These are phyloP conservation scores for Plasmodium inui DNA, from an alignment of 169 alveolate genomes.

Conservation along the genomic window DNA sequence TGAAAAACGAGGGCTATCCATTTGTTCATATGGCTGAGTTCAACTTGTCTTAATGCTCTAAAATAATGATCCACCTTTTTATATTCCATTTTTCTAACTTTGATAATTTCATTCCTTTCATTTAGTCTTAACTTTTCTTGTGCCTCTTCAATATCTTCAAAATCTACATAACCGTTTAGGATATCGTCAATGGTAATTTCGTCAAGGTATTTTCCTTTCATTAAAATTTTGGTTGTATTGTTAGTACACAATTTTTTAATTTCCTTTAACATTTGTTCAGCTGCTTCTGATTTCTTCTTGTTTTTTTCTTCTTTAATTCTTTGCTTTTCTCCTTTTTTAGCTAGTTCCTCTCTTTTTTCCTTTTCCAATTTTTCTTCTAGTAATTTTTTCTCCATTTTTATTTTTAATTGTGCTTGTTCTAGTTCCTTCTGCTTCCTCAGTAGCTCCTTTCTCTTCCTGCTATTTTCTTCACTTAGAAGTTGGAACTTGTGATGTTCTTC, in stretches of 20 bases:
- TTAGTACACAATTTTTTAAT: slow-evolving; percentile 85
- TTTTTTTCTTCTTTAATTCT: slow-evolving; percentile 80
- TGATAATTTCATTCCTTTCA: slow-evolving; percentile 88
- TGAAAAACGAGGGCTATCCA: slow-evolving; percentile 80
- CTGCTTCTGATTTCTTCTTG: slow-evolving; percentile 79
- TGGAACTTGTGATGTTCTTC: slow-evolving; percentile 68
- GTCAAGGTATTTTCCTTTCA: slow-evolving; percentile 90
- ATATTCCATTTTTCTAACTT: slow-evolving; percentile 87
- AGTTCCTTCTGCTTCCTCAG: slow-evolving; percentile 86
- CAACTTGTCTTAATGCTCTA: slow-evolving; percentile 89
- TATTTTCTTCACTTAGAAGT: slow-evolving; percentile 70
- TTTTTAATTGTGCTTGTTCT: slow-evolving; percentile 87
- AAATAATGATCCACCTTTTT: slow-evolving; percentile 89
- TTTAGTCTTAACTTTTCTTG: slow-evolving; percentile 85
- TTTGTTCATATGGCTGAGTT: slow-evolving; percentile 81
- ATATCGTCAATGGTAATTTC: slow-evolving; percentile 90
- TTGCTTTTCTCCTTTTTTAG: slow-evolving; percentile 84
- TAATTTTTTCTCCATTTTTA: slow-evolving; percentile 87
- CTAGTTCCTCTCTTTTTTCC: slow-evolving; percentile 86
- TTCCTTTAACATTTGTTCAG: slow-evolving; percentile 82
- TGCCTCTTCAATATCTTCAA: slow-evolving; percentile 91
- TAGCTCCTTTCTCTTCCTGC: slow-evolving; percentile 85
- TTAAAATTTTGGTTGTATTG: slow-evolving; percentile 80
- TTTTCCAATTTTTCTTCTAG: slow-evolving; percentile 83
- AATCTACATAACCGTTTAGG: slow-evolving; percentile 88